These are phyloP conservation scores for Debaryomyces prosopidis DNA, from an alignment of 805 yeast species.

Conservation along the genomic window DNA sequence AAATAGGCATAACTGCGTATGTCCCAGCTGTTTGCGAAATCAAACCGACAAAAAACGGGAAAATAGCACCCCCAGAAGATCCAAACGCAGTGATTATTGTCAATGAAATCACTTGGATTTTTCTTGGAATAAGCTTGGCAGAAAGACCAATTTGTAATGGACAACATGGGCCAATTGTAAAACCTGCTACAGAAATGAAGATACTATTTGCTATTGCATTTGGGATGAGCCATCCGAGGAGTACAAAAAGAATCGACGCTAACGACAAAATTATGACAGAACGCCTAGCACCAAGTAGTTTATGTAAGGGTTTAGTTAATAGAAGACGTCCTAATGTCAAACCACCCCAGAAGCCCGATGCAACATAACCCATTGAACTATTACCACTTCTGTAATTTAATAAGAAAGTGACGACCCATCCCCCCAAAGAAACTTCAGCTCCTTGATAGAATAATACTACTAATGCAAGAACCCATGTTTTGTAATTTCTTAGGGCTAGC, in stretches of 20 bases:
- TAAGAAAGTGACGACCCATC: constrained; percentile 69
- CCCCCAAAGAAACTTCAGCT: constrained; percentile 66
- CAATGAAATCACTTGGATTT: constrained; percentile 50
- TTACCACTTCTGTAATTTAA: constrained; percentile 53
- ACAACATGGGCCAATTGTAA: constrained; percentile 68
- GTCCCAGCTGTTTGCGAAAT: constrained; percentile 47
- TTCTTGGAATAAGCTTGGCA: constrained; percentile 48
- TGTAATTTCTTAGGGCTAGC: constrained; percentile 38
- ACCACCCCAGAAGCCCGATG: constrained; percentile 75
- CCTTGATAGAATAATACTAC: constrained; percentile 67
- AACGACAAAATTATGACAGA: constrained; percentile 38
- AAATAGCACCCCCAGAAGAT: constrained; percentile 56
- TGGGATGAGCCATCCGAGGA: constrained; percentile 52
- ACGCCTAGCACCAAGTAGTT: constrained; percentile 45
- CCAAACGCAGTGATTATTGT: constrained; percentile 58
- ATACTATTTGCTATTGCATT: constrained; percentile 46
- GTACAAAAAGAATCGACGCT: constrained; percentile 36
- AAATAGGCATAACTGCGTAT: constrained; percentile 50
- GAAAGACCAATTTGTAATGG: constrained; percentile 48
- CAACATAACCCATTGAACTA: constrained; percentile 56
- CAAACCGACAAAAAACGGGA: constrained; percentile 55
- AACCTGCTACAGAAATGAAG: constrained; percentile 51
- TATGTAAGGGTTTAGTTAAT: constrained; percentile 43
- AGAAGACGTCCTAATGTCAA: constrained; percentile 62
- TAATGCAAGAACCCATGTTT: constrained; percentile 50